phyloP scores from a whole-genome alignment of 805 yeast species.

The Wickerhamiella brachini region DNA sequence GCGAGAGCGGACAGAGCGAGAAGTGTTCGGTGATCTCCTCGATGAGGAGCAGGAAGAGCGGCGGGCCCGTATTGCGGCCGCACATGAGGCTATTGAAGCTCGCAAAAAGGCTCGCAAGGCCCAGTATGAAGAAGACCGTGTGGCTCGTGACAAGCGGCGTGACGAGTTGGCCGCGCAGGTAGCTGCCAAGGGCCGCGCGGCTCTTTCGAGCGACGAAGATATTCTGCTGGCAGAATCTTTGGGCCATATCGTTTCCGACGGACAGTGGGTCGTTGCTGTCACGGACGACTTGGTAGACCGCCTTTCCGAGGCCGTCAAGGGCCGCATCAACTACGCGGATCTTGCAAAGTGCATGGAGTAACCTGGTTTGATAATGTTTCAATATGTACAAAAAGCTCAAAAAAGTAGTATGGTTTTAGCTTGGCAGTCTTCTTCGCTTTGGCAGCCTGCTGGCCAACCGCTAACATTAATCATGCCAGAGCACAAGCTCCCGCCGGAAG shows the following conservation, averaged over 20 bases:
- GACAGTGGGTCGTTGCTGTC: conserved; percentile 10
- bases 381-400: no score
- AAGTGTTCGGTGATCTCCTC: conserved; percentile 22
- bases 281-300: conserved; percentile 2
- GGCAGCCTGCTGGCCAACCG: no score
- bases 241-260: conserved; percentile 12
- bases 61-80: conserved; percentile 13
- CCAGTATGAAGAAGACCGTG: conserved; percentile 14
- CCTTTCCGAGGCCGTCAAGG: not conserved
- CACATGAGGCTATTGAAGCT: conserved; percentile 13
- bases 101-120: conserved; percentile 11
- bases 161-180: conserved; percentile 9
- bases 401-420: no score
- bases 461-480: not conserved
- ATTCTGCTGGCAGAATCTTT: conserved; percentile 11
- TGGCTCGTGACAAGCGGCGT: conserved; percentile 8
- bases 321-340: not conserved
- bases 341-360: not conserved
- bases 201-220: conserved; percentile 11
- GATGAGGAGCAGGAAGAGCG: conserved; percentile 20
- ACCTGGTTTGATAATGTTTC: no score
- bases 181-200: conserved; percentile 11
- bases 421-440: no score
- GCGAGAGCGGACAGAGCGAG: conserved; percentile 16
- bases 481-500: conserved; percentile 7